Evolutionary conservation across 176 grass and related monocot species (phyloP).

Genomic region (Carex littledalei): DNA sequence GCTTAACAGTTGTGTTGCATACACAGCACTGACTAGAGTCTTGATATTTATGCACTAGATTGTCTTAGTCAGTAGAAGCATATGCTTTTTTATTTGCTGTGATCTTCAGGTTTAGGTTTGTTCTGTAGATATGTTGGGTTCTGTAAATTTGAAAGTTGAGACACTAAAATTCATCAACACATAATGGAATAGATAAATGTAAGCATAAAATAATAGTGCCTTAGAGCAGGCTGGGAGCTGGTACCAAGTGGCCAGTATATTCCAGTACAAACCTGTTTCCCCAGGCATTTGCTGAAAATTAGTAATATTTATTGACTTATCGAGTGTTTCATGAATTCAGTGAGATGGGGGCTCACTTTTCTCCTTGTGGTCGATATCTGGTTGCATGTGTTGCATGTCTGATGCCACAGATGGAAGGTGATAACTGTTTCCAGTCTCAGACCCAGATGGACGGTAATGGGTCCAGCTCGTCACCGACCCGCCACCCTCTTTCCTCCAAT

Average conservation of each 20-base stretch:
- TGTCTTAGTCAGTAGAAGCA: background rate
- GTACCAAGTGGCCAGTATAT: background rate
- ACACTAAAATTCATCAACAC: background rate
- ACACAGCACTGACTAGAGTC: background rate
- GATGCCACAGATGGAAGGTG: slow-evolving; percentile 80
- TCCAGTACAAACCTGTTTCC: background rate
- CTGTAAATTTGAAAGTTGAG: background rate
- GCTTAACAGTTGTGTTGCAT: background rate
- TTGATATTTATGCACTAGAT: background rate
- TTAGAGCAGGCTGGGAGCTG: background rate
- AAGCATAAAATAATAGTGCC: background rate
- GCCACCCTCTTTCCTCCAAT: slow-evolving; percentile 77
- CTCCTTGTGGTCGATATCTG: slow-evolving; percentile 90
- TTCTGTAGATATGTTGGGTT: background rate
- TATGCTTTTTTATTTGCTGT: background rate
- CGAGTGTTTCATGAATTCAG: slow-evolving; percentile 40
- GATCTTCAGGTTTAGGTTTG: background rate
- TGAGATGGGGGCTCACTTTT: slow-evolving; percentile 99
- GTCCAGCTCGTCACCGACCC: slow-evolving; percentile 84
- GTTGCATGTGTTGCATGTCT: slow-evolving; percentile 98
- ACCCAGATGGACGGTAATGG: slow-evolving; percentile 64
- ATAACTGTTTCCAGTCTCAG: slow-evolving; percentile 51
- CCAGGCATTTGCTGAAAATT: background rate
- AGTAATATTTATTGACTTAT: slow-evolving; percentile 27
- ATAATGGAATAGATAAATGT: background rate